phyloP scores from a whole-genome alignment of 2,329 filamentous ascomycete genomes.

The Neofusicoccum laricinum region DNA sequence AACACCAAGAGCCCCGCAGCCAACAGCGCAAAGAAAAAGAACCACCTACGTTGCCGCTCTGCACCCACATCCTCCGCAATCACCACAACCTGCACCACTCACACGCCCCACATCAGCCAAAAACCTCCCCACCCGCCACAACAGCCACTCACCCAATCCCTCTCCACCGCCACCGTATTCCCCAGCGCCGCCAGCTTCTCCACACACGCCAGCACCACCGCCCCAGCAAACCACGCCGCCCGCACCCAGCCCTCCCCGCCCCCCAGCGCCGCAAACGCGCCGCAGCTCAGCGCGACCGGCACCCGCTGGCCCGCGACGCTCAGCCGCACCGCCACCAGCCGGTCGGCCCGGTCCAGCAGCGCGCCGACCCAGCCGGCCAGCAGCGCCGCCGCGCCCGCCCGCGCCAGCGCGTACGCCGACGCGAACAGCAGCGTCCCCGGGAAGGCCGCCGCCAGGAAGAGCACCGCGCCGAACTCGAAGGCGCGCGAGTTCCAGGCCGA shows the following conservation, averaged over 20 bases:
- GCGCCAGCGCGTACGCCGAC: slow-evolving; percentile 66
- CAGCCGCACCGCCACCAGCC: too few relatives aligned
- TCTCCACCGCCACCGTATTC: slow-evolving; percentile 67
- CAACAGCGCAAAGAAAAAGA: not conserved
- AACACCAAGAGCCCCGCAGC: not conserved
- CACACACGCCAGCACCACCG: slow-evolving; percentile 59
- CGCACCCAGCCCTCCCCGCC: not conserved
- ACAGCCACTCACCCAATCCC: slow-evolving; percentile 57
- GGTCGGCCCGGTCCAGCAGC: slow-evolving; percentile 50
- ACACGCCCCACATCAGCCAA: not conserved
- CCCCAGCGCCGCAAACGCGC: not conserved
- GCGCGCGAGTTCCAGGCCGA: slow-evolving; percentile 50
- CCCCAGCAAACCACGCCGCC: slow-evolving; percentile 18
- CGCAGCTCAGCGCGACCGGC: too few relatives aligned
- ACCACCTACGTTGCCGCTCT: slow-evolving; percentile 26
- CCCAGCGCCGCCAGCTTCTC: slow-evolving; percentile 66
- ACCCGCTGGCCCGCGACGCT: too few relatives aligned
- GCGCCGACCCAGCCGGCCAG: slow-evolving; percentile 59
- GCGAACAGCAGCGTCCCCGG: slow-evolving; percentile 60
- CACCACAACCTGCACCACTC: slow-evolving; percentile 50
- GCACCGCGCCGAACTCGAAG: slow-evolving; percentile 51
- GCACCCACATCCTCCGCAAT: slow-evolving; percentile 38
- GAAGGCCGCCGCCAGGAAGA: slow-evolving; percentile 47
- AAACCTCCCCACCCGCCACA: not conserved
- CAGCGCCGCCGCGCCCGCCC: slow-evolving; percentile 56